These are phyloP conservation scores for Guyanaporus albipodus DNA, from an alignment of 768 basidiomycete genomes.

Conservation along the genomic window DNA sequence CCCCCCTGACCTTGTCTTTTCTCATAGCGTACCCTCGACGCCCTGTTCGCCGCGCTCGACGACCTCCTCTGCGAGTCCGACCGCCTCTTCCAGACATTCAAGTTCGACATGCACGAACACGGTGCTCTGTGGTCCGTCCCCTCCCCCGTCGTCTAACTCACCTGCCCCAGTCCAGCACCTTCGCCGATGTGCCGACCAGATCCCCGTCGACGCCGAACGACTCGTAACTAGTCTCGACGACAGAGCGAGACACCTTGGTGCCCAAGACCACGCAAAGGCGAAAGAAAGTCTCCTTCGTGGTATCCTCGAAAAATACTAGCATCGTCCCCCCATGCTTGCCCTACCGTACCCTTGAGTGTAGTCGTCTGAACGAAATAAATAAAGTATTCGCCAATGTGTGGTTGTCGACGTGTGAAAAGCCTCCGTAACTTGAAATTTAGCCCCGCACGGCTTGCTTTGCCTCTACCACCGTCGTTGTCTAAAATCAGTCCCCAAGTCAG, in stretches of 20 bases:
- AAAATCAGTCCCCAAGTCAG: no score
- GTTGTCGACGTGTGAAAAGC: constrained; percentile 23
- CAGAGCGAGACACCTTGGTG: constrained; percentile 40
- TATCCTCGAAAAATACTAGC: constrained; percentile 32
- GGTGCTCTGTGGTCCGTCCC: constrained; percentile 36
- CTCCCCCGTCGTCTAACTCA: constrained; percentile 4
- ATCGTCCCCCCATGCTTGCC: not conserved
- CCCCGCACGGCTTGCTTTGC: constrained; percentile 5
- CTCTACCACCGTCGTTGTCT: constrained; percentile 7
- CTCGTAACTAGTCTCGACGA: constrained; percentile 52
- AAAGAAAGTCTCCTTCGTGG: constrained; percentile 34
- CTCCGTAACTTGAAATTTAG: no score
- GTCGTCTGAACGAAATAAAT: no score
- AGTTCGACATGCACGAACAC: constrained; percentile 41
- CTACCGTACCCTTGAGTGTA: constrained; percentile 6
- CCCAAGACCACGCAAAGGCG: constrained; percentile 31
- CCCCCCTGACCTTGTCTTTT: constrained; percentile 13
- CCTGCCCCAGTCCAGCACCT: constrained; percentile 42
- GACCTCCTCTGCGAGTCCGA: constrained; percentile 47
- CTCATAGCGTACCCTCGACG: constrained; percentile 40
- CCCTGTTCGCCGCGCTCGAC: constrained; percentile 43
- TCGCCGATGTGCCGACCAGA: constrained; percentile 37
- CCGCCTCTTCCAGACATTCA: constrained; percentile 47
- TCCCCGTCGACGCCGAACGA: constrained; percentile 52
- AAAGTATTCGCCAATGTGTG: no score